Base-by-base conservation (phyloP, 164 flowering plant genomes). In the Tinospora cordifolia region DNA sequence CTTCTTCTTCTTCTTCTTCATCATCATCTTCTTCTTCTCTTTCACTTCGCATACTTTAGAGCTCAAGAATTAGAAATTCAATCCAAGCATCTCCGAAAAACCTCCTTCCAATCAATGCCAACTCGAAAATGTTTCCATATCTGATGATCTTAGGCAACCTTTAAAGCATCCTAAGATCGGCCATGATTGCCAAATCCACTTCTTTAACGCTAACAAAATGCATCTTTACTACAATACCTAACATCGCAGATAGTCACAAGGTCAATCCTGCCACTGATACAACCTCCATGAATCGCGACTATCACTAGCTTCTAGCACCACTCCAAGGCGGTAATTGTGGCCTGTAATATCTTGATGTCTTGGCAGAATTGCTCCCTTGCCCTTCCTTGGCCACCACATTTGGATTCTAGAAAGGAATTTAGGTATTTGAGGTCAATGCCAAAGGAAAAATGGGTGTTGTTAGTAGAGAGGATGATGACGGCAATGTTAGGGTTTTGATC, bases 81-180 rank as follows among this genome's bases (percentile, higher is more conserved):
- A n/a, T n/a, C n/a, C n/a, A n/a, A n/a, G n/a, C n/a, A n/a, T 44
- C 3, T 25, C 87, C 91, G 34, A 81, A 70, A 63, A 94, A 82
- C 62, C 78, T 79, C 75, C 97, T 82, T n/a, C 82, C 93, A 36
- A 93, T 89, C 76, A 92, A 63, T 4, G 97, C 93, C 81, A 95
- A 62, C 71, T 92, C 99, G 78, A 83, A 68, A 1, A 97, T 93
- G 47, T 85, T 86, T n/a, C n/a, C n/a, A n/a, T n/a, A n/a, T n/a
- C n/a, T n/a, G n/a, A n/a, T n/a, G n/a, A n/a, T n/a, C n/a, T 0
- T 63, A 21, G 99, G 98, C 67, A 95, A 72, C 84, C 99, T 84
- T 88, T 95, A 97, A 8, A 95, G 81, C 63, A 96, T 81, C 67
- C 98, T 97, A 3, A 95, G 78, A 81, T 95, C 99, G 22, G 98